Percentiles rank a stretch among this genome's conserved stretches.
Conservation (phyloP, 768 basidiomycete genomes). For the Boletus pseudo-olivaceus region DNA sequence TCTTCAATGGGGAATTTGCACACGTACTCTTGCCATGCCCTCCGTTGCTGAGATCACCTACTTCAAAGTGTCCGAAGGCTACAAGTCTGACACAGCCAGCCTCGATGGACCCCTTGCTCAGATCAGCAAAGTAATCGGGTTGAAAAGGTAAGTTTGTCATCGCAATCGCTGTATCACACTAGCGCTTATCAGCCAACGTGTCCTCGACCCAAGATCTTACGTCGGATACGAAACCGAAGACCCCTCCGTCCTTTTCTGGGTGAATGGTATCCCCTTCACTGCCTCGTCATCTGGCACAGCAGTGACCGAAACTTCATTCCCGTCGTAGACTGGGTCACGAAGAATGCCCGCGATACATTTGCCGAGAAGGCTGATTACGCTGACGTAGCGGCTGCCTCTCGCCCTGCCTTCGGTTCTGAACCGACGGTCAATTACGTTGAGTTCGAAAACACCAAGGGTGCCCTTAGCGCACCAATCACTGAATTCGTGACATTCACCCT, state of each 20-base stretch:
- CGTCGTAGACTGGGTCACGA: constrained; percentile 26
- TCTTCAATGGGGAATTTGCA: neutral
- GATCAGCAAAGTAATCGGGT: constrained; percentile 13
- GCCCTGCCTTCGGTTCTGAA: constrained; percentile 17
- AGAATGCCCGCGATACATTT: constrained; percentile 15
- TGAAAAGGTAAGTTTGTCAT: constrained; percentile 17
- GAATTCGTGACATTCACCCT: constrained; percentile 35
- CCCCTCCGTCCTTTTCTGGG: constrained; percentile 23
- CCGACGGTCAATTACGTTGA: constrained; percentile 15
- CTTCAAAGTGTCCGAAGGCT: constrained; percentile 23
- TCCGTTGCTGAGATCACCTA: constrained; percentile 24
- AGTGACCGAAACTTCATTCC: constrained; percentile 6
- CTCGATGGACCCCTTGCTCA: constrained; percentile 11
- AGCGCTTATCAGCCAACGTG: constrained; percentile 5
- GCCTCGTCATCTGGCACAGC: neutral
- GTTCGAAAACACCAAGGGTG: constrained; percentile 20
- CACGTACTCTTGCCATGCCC: constrained; percentile 17
- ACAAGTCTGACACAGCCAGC: constrained; percentile 14
- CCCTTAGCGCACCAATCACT: constrained; percentile 27
- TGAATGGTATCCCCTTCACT: constrained; percentile 13
- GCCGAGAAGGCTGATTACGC: constrained; percentile 7
- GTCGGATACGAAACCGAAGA: constrained; percentile 30
- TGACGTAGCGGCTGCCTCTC: neutral
- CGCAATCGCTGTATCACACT: neutral
- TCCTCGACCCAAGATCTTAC: constrained; percentile 22